A percentile compares a stretch with the other conserved stretches of the same genome.
Evolutionary conservation across 169 alveolate species (phyloP).

Genomic region (Cryptosporidium baileyi): DNA sequence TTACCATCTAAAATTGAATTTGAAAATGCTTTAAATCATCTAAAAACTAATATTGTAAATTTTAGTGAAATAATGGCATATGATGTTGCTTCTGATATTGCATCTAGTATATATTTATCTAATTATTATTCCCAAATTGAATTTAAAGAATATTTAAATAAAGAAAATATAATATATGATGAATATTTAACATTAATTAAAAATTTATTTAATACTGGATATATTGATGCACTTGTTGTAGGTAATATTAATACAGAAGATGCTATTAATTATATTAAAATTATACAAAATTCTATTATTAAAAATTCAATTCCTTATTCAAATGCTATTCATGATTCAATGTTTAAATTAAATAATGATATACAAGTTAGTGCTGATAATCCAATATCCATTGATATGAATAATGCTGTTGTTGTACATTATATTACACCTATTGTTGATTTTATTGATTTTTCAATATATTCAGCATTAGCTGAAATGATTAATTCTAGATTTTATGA

Average conservation of each 20-base stretch:
- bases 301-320: not conserved
- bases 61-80: constrained; percentile 48
- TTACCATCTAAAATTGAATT: constrained; percentile 18
- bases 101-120: constrained; percentile 38
- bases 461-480: constrained; percentile 39
- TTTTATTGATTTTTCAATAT: constrained; percentile 32
- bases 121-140: constrained; percentile 42
- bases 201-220: not conserved
- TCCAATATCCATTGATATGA: constrained; percentile 41
- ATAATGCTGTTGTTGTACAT: constrained; percentile 60
- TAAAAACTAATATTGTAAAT: constrained; percentile 20
- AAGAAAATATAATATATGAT: not conserved
- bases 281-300: not conserved
- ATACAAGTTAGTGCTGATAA: constrained; percentile 14
- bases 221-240: constrained; percentile 34
- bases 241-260: constrained; percentile 22
- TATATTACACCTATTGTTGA: constrained; percentile 36
- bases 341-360: not conserved
- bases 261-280: not conserved
- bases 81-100: constrained; percentile 48
- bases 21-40: not conserved
- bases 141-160: constrained; percentile 20
- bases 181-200: constrained; percentile 1
- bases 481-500: constrained; percentile 42
- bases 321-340: constrained; percentile 34